Percentiles rank a stretch among this genome's conserved stretches.
Evolutionary conservation across 2,329 filamentous ascomycete species (phyloP).

Genomic region (Seiridium cupressi): DNA sequence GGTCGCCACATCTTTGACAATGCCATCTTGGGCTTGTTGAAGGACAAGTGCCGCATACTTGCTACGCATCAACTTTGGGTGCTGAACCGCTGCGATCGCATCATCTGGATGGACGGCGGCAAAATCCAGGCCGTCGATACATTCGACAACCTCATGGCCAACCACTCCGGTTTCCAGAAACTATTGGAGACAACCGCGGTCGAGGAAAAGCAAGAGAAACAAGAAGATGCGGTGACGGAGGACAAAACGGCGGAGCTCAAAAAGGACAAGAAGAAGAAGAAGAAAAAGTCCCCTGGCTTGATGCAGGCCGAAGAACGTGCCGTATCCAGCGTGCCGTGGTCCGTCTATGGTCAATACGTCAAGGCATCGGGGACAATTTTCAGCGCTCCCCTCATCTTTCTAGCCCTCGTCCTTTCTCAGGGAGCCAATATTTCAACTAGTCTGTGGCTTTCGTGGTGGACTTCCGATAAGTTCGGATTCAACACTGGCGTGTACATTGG

Average conservation of each 20-base stretch:
- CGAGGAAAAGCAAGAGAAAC: conserved; percentile 60
- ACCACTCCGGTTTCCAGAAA: conserved; percentile 74
- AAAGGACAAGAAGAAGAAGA: conserved; percentile 50
- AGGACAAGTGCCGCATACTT: conserved; percentile 84
- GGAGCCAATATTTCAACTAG: conserved; percentile 84
- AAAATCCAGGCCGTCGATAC: conserved; percentile 83
- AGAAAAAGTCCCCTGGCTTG: conserved; percentile 58
- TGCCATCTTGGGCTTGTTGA: conserved; percentile 84
- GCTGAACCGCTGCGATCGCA: conserved; percentile 83
- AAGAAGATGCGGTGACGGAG: conserved; percentile 45
- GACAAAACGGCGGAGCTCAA: conserved; percentile 42
- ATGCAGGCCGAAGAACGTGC: conserved; percentile 73
- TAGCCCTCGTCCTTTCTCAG: conserved; percentile 70
- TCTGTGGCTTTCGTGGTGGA: conserved; percentile 95
- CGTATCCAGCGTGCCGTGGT: conserved; percentile 74
- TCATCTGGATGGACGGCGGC: conserved; percentile 90
- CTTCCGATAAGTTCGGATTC: conserved; percentile 70
- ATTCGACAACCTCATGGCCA: conserved; percentile 80
- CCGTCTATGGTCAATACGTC: conserved; percentile 76
- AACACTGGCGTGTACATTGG: conserved; percentile 70
- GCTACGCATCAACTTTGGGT: conserved; percentile 97
- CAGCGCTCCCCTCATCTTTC: conserved; percentile 62
- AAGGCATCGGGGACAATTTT: conserved; percentile 69
- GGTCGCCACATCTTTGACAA: conserved; percentile 85
- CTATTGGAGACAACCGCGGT: conserved; percentile 84